Evolutionary conservation across 495 filamentous ascomycete species (phyloP).

Genomic region (Monascus purpureus): DNA sequence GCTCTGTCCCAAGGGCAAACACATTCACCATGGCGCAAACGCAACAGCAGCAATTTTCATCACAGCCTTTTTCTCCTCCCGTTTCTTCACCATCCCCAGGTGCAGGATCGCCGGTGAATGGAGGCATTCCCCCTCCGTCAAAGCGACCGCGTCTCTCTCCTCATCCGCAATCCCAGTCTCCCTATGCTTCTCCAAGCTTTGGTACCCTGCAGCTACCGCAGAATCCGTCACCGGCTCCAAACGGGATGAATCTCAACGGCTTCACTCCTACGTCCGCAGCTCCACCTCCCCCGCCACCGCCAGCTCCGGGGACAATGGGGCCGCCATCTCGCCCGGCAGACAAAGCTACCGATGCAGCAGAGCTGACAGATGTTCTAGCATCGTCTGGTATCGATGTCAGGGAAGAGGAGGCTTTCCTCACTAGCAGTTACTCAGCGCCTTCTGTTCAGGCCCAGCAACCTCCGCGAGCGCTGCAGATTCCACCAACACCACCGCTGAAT

Average conservation of each 20-base stretch:
- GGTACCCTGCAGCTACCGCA: conserved; percentile 27
- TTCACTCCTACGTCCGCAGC: conserved; percentile 17
- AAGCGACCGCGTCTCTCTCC: conserved; percentile 60
- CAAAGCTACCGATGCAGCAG: conserved; percentile 52
- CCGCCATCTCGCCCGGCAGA: conserved; percentile 64
- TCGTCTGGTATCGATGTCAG: conserved; percentile 71
- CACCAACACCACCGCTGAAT: conserved; percentile 25
- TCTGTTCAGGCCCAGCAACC: conserved; percentile 27
- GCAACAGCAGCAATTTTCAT: conserved; percentile 36
- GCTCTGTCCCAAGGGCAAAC: no score
- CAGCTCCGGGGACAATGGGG: conserved; percentile 52
- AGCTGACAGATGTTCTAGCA: conserved; percentile 62
- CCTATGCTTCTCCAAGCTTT: conserved; percentile 38
- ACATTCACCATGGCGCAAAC: conserved; percentile 67
- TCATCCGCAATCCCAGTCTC: conserved; percentile 38
- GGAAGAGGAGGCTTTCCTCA: conserved; percentile 65
- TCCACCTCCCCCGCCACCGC: conserved; percentile 18
- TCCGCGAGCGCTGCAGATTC: conserved; percentile 30
- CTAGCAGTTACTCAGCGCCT: conserved; percentile 42
- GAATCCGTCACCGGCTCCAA: conserved; percentile 15
- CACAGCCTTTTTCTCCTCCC: conserved; percentile 37
- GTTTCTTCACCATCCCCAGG: conserved; percentile 37
- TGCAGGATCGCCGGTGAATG: conserved; percentile 27
- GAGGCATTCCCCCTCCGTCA: conserved; percentile 35
- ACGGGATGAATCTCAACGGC: conserved; percentile 21